Percentiles rank a stretch among this genome's conserved stretches.
Conservation (phyloP, 2,329 filamentous ascomycete genomes). For the Pyricularia sp. region DNA sequence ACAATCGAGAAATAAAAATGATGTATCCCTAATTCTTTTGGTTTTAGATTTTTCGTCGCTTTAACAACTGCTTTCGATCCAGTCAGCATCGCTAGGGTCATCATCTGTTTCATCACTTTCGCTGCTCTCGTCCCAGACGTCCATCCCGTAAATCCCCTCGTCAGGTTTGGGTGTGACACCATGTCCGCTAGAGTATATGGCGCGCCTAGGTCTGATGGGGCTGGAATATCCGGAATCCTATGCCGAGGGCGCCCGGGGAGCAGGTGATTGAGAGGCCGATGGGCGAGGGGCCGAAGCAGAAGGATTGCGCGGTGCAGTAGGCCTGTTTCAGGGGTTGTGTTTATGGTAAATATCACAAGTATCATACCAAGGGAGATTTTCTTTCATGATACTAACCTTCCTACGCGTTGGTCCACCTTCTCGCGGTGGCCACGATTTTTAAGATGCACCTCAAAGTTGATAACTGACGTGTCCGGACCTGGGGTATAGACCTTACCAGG, state of each 20-base stretch:
- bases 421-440: conserved; percentile 75
- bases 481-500: conserved; percentile 91
- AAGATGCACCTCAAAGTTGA: conserved; percentile 88
- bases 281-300: neutral
- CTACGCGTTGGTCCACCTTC: conserved; percentile 48
- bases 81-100: neutral
- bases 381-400: conserved; percentile 12
- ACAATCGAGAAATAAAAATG: neutral
- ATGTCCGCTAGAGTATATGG: neutral
- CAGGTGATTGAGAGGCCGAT: neutral
- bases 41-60: neutral
- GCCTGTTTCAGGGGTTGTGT: neutral
- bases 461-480: conserved; percentile 72
- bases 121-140: neutral
- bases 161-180: neutral
- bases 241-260: neutral
- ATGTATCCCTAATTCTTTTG: neutral
- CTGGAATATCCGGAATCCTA: neutral
- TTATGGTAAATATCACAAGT: no score
- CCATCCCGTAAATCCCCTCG: neutral
- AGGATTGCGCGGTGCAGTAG: conserved; percentile 1
- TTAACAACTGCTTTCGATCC: neutral
- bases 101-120: neutral
- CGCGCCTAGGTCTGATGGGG: neutral
- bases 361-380: neutral